Percentiles rank a stretch among this genome's conserved stretches.
Evolutionary conservation across 345 rosid species (phyloP).

Genomic region (Hibiscus syriacus): DNA sequence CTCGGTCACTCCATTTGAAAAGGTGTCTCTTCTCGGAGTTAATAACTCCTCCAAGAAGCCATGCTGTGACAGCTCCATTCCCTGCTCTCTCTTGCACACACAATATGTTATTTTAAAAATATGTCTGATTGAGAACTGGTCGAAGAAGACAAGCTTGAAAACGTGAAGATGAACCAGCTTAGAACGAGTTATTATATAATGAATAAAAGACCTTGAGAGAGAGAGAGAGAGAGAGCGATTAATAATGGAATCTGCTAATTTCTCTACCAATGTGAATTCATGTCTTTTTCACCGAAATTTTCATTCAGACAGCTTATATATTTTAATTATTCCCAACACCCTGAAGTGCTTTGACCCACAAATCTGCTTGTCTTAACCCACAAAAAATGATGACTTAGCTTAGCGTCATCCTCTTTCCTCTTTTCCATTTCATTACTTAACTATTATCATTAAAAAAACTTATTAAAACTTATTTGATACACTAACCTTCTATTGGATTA

Average conservation of each 20-base stretch:
- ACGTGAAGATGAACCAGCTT: conserved; percentile 21
- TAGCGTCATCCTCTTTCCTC: neutral
- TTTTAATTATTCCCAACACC: conserved; percentile 15
- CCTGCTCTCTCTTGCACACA: conserved; percentile 11
- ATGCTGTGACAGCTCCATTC: conserved; percentile 64
- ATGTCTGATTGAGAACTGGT: conserved; percentile 7
- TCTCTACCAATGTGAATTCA: conserved; percentile 25
- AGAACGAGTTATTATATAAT: neutral
- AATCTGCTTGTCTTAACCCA: conserved; percentile 20
- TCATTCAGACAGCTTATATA: conserved; percentile 29
- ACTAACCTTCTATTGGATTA: too few relatives aligned
- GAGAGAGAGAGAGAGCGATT: too few relatives aligned
- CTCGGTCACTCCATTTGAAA: conserved; percentile 24
- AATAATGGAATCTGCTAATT: conserved; percentile 31
- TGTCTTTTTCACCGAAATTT: conserved; percentile 29
- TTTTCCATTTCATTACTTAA: neutral
- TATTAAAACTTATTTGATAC: too few relatives aligned
- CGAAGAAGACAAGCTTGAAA: conserved; percentile 2
- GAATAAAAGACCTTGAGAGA: neutral
- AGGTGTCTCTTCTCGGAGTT: conserved; percentile 27
- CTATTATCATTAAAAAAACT: neutral
- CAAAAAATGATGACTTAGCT: conserved; percentile 4
- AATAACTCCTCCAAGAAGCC: conserved; percentile 69
- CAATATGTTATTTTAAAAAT: neutral
- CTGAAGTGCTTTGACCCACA: conserved; percentile 37